Base-by-base conservation (phyloP, 768 basidiomycete species). In the Boletellus sp. region DNA sequence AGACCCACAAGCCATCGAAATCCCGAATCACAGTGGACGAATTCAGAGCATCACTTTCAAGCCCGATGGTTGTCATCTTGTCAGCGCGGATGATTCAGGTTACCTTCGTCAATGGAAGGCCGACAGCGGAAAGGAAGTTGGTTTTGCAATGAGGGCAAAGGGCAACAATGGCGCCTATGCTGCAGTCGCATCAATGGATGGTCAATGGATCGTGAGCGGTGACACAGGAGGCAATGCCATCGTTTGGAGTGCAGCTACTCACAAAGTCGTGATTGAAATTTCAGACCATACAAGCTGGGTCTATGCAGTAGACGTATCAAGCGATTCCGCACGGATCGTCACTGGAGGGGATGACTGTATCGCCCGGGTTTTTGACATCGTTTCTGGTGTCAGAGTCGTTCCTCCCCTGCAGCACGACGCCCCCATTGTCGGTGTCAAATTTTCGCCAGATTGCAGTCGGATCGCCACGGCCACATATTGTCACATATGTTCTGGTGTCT, bases 151-250 rank as follows among this genome's bases (percentile, higher is more conserved):
- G 40, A 35, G 4, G 16, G 17, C 34, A 15, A 28, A 10, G 2
- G 34, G 33, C 12, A 19, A 9, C 26, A 2, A 6, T 26, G 6
- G 12, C 2, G 42, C 42, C 34, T n/a, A 28, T n/a, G 19, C 17
- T 36, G 12, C n/a, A 19, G 34, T 13, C 11, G 41, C 11, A 17
- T 49, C 48, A 12, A 20, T 20, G 26, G 48, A 49, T 22, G 41
- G 48, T 15, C 11, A 12, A 28, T 49, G 48, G 48, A 42, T 49
- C 20, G 48, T 49, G 12, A 36, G 31, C 19, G 48, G 48, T 13
- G 24, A 28, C 19, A 4, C 5, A 2, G 34, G 16, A 11, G 20
- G 22, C 24, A 28, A 37, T 22, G 41, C 32, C 20, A 28, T 43
- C 28, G 41, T 43, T 26, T 49, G 41, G 48, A 28, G 28, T 10